Evolutionary conservation across 1,139 yeast genomes (phyloP), one percentile per base, ranked within the genome.

Genomic region (Blastobotrys aristatus): DNA sequence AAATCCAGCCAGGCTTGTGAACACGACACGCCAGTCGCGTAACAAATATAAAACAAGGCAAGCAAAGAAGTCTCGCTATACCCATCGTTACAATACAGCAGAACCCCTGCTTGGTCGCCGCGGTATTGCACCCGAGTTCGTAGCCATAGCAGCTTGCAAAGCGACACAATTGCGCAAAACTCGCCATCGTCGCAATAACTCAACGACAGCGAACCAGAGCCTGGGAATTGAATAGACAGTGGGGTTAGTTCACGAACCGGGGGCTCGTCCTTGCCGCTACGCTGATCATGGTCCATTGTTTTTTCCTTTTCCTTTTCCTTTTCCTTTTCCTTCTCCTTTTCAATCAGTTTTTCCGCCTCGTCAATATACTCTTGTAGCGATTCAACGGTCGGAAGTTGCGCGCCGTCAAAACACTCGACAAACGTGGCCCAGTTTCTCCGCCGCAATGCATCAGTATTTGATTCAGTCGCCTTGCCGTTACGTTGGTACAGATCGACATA

Each of bases 1-100:
- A 88, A 65, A 51, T 75, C 74, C 17, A 85, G 60, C 49, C 78
- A 62, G 2, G 75, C 77, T 47, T 79, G 74, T 1, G 80, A 67
- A 20, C 76, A 63, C 1, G 72, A 52, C 30, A 77, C 60, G 46
- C 84, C 78, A 38, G 79, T 72, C 2, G 84, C 66, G 64, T 84
- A 90, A 53, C 90, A 83, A 49, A 85, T 57, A 60, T 78, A 89
- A 52, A 89, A 79, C 39, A 88, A 69, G 0, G 81, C 77, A 42
- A 90, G 67, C 26, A 90, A 72, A 4, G 96, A 82, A 52, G 90
- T 84, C 62, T 90, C 97, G 0, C 97, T 88, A 65, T 89, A 90
- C 0, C 97, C 97, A 67, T 90, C 97, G 3, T 86, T 78, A 61
- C 96, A 89, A 62, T 82, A 84, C 14, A 89, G 71, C 52, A 90